Percentiles rank a stretch among this genome's conserved stretches.
These are phyloP conservation scores for Haplosporangium gracile DNA, from an alignment of 192 early-diverging fungal species.

Conservation along the genomic window DNA sequence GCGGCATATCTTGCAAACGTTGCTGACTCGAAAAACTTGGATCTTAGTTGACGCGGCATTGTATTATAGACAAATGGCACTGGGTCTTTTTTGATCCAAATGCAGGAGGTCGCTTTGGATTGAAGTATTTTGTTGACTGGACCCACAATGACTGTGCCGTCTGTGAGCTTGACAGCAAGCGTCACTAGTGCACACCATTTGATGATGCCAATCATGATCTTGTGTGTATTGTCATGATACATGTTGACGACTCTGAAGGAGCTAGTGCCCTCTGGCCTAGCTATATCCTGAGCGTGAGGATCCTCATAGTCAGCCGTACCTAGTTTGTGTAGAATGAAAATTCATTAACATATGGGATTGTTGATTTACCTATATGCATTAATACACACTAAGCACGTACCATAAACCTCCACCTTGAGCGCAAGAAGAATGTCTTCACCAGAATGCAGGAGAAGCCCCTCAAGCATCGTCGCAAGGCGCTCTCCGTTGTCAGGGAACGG, in stretches of 20 bases:
- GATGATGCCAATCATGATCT: conserved; percentile 27
- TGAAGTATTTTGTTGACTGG: conserved; percentile 27
- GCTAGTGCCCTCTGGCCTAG: conserved; percentile 18
- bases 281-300: conserved; percentile 24
- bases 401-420: conserved; percentile 29
- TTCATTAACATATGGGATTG: too few relatives aligned
- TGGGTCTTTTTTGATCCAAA: conserved; percentile 25
- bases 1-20: conserved; percentile 23
- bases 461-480: conserved; percentile 16
- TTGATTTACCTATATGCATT: too few relatives aligned
- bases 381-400: too few relatives aligned
- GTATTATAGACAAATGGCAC: conserved; percentile 10
- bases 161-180: conserved; percentile 15
- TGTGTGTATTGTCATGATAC: conserved; percentile 24
- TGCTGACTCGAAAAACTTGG: conserved; percentile 10
- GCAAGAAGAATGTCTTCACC: conserved; percentile 10
- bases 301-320: conserved; percentile 14
- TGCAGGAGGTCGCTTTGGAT: conserved; percentile 5
- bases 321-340: too few relatives aligned
- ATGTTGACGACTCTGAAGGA: conserved; percentile 25
- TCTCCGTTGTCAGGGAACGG: conserved; percentile 11
- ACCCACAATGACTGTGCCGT: conserved; percentile 21
- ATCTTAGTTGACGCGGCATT: conserved; percentile 22
- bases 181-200: conserved; percentile 26
- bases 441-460: conserved; percentile 19